Evolutionary conservation across 2,329 filamentous ascomycete species (phyloP).

Genomic region (Clarireedia paspali): DNA sequence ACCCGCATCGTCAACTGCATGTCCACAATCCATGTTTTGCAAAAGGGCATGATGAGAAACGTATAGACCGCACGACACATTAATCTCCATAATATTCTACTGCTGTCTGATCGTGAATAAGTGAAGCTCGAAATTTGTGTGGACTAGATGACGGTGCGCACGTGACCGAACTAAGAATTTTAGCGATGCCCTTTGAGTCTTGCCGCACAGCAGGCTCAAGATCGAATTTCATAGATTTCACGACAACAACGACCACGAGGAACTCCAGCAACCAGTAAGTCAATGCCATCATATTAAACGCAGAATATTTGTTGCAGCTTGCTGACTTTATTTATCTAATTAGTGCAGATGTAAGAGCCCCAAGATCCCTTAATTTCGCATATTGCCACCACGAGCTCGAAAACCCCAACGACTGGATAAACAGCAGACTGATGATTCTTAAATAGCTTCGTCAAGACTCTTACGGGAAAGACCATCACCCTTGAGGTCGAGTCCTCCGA

Average conservation of each 20-base stretch:
- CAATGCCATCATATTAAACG: background rate
- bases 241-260: constrained; percentile 22
- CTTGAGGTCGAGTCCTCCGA: constrained; percentile 98
- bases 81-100: too few relatives aligned
- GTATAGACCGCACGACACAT: too few relatives aligned
- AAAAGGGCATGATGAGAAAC: too few relatives aligned
- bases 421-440: constrained; percentile 15
- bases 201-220: background rate
- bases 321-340: constrained; percentile 30
- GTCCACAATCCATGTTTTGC: too few relatives aligned
- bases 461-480: constrained; percentile 99
- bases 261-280: constrained; percentile 47
- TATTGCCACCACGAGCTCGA: constrained; percentile 10
- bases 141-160: background rate
- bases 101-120: too few relatives aligned
- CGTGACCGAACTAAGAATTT: background rate
- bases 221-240: constrained; percentile 13
- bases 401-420: constrained; percentile 10
- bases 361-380: constrained; percentile 23
- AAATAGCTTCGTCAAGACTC: constrained; percentile 97
- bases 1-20: too few relatives aligned
- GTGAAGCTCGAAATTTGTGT: too few relatives aligned
- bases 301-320: constrained; percentile 1
- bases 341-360: constrained; percentile 81
- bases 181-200: background rate